These are phyloP conservation scores for Taiozyma sp. DNA, from an alignment of 1,139 yeast species.

Conservation along the genomic window DNA sequence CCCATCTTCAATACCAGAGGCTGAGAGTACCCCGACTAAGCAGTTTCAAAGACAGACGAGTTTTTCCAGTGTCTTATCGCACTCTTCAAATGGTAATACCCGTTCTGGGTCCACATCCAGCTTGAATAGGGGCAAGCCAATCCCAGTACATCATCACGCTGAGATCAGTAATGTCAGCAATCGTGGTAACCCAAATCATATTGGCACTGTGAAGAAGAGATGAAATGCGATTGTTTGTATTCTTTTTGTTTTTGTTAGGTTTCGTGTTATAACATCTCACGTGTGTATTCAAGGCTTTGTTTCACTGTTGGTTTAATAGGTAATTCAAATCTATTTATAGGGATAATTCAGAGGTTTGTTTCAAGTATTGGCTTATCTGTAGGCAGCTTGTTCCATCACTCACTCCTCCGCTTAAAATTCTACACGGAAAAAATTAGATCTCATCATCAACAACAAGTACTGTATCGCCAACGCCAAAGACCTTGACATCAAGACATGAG, in stretches of 20 bases:
- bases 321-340: neutral
- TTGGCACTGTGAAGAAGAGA: neutral
- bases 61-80: neutral
- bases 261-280: neutral
- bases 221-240: neutral
- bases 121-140: neutral
- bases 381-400: neutral
- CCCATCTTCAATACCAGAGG: neutral
- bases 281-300: neutral
- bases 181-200: neutral
- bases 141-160: neutral
- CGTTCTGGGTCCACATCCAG: neutral
- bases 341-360: neutral
- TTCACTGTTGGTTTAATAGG: neutral
- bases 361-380: neutral
- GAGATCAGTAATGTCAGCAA: neutral
- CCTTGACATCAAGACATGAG: slow-evolving; percentile 7
- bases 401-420: too few species aligned
- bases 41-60: neutral
- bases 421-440: neutral
- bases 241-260: neutral
- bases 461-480: neutral
- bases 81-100: neutral
- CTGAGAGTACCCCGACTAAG: neutral
- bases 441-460: neutral